A percentile compares a stretch with the other conserved stretches of the same genome.
Conservation (phyloP, 371 early-diverging fungal genomes). For the Mitosporidium daphniae region DNA sequence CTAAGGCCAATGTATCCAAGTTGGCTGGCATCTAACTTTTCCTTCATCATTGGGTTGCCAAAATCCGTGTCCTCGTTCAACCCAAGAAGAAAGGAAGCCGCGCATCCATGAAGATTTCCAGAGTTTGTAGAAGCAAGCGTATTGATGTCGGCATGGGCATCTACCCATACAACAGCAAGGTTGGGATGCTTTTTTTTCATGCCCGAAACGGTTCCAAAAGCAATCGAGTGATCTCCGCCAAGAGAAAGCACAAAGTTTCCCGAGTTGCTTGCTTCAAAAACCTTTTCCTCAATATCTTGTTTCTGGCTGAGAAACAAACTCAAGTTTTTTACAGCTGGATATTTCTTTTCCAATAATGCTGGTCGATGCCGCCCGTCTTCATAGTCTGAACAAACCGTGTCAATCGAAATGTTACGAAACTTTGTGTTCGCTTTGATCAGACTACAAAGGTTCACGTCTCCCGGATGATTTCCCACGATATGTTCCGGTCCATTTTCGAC, state of each 20-base stretch:
- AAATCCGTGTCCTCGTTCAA: conserved; percentile 15
- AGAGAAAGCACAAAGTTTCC: conserved; percentile 47
- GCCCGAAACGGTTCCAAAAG: conserved; percentile 50
- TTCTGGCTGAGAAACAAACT: too few relatives aligned
- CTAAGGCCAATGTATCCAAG: conserved; percentile 77
- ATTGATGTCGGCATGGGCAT: conserved; percentile 85
- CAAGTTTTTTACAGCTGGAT: too few relatives aligned
- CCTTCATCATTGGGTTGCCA: conserved; percentile 44
- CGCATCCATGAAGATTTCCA: conserved; percentile 81
- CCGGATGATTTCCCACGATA: too few relatives aligned
- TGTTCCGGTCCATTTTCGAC: conserved; percentile 51
- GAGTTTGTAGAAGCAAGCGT: conserved; percentile 43
- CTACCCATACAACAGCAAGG: conserved; percentile 69
- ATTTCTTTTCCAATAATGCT: too few relatives aligned
- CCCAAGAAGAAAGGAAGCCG: conserved; percentile 50
- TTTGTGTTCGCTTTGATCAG: too few relatives aligned
- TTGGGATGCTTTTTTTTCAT: conserved; percentile 30
- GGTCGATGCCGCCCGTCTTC: too few relatives aligned
- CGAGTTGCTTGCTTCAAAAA: conserved; percentile 14
- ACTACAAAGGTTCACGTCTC: too few relatives aligned
- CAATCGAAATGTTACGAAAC: too few relatives aligned
- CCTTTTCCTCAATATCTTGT: too few relatives aligned
- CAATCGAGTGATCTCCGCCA: conserved; percentile 79
- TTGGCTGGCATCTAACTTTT: conserved; percentile 24
- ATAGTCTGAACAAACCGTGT: too few relatives aligned